Percentiles rank a stretch among this genome's conserved stretches.
Conservation (phyloP, 306 rosid species). For the Casuarina cunninghamiana region DNA sequence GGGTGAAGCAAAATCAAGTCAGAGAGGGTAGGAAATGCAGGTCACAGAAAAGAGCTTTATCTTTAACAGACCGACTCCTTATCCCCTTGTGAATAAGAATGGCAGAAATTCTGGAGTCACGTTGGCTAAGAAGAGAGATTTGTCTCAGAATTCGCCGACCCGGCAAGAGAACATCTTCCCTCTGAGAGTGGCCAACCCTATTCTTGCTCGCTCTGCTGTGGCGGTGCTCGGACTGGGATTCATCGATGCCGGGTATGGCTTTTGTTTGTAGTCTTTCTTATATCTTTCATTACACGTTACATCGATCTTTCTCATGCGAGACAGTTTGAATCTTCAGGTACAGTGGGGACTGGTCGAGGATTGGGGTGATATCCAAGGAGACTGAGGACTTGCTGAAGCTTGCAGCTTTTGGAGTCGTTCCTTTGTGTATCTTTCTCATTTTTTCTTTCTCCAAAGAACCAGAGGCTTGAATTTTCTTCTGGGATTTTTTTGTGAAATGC, state of each 20-base stretch:
- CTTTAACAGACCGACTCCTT: too few relatives aligned
- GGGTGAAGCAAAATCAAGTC: too few relatives aligned
- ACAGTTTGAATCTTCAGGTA: constrained; percentile 52
- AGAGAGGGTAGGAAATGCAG: too few relatives aligned
- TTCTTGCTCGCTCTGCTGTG: constrained; percentile 56
- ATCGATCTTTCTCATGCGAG: not conserved
- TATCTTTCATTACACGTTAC: not conserved
- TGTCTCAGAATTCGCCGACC: too few relatives aligned
- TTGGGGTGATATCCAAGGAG: constrained; percentile 72
- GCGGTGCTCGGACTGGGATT: constrained; percentile 77
- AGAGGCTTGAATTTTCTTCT: constrained; percentile 31
- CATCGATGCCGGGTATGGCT: constrained; percentile 72
- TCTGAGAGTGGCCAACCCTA: constrained; percentile 31
- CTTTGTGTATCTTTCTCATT: constrained; percentile 59
- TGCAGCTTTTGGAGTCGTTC: constrained; percentile 76
- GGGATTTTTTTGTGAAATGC: constrained; percentile 10
- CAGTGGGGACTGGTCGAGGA: constrained; percentile 96
- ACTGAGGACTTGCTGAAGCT: constrained; percentile 62
- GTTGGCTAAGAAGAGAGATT: too few relatives aligned
- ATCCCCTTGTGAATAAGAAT: too few relatives aligned
- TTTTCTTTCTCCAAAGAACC: constrained; percentile 34
- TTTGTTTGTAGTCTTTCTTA: not conserved
- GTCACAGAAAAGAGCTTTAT: too few relatives aligned
- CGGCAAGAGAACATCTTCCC: too few relatives aligned
- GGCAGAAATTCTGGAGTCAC: too few relatives aligned